A percentile compares a stretch with the other conserved stretches of the same genome.
Conservation (phyloP, 805 yeast genomes). For the Clavispora asparagi region DNA sequence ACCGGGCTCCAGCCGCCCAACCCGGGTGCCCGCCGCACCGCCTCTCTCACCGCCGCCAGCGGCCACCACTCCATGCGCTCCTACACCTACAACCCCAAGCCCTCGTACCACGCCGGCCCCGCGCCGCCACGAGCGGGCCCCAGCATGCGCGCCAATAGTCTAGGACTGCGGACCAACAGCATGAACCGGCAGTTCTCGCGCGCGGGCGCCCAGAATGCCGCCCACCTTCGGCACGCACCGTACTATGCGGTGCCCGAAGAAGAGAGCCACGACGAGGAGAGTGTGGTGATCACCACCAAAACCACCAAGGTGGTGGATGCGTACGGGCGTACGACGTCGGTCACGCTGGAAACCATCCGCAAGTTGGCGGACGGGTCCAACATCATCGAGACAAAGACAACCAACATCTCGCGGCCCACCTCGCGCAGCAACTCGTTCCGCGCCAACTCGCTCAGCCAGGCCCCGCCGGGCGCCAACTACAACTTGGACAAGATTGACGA, state of each 20-base stretch:
- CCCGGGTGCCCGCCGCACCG: conserved; percentile 4
- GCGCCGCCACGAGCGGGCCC: conserved; percentile 1
- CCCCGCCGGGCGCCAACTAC: conserved; percentile 7
- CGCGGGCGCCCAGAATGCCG: conserved; percentile 2
- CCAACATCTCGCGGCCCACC: conserved; percentile 30
- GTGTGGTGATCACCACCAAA: conserved; percentile 33
- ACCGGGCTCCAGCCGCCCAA: background rate
- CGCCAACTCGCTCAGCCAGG: conserved; percentile 17
- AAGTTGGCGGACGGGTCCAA: conserved; percentile 42
- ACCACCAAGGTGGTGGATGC: conserved; percentile 48
- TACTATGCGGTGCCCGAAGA: conserved; percentile 6
- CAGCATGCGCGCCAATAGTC: background rate
- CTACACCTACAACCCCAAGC: conserved; percentile 34
- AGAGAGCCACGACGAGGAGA: conserved; percentile 19
- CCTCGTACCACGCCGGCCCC: conserved; percentile 34
- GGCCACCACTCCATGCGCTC: conserved; percentile 31
- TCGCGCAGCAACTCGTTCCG: conserved; percentile 27
- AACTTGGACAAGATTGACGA: conserved; percentile 38
- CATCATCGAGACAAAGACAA: conserved; percentile 38
- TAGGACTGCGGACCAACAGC: conserved; percentile 1
- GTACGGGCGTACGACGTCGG: conserved; percentile 49
- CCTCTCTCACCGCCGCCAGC: conserved; percentile 16
- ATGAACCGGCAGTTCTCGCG: conserved; percentile 4
- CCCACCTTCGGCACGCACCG: background rate
- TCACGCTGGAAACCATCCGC: conserved; percentile 49